Evolutionary conservation across 2,329 filamentous ascomycete species (phyloP), one percentile per base, ranked within the genome.

Genomic region (Pochonia chlamydosporia): DNA sequence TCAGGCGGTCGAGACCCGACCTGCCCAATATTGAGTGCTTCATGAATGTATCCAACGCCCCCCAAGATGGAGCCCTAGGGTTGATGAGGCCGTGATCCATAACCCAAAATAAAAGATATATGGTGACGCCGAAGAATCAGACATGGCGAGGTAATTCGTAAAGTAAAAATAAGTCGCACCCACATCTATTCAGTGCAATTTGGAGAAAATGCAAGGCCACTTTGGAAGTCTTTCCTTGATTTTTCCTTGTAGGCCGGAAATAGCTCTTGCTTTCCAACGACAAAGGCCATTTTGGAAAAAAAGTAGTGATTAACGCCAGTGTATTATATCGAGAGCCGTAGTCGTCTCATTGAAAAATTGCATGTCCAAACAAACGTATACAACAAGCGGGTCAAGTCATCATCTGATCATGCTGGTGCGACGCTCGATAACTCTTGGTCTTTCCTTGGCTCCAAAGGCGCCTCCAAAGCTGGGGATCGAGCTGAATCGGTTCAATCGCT

Each of bases 401-500:
- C 54, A 67, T 57, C 64, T 62, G 45, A 66, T 61, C 59, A 64
- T 65, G 61, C 66, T 70, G 49, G 64, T 59, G 51, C 71, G 65
- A 64, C 73, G 73, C 52, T 75, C 67, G 21, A 65, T 56, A 11
- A 62, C 55, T 23, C 60, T 54, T 18, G 61, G 56, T 52, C 56
- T 61, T 45, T 66, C 62, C 63, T 67, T 67, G 40, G 40, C 40
- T 11, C 54, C 49, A 10, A 70, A 72, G 31, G 49, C 52, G 39
- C 59, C 54, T 18, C 74, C 73, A 47, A 81, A 80, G 40, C 73
- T 72, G 3, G 78, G 72, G 65, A 81, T 78, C 23, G 74, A 74
- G 50, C 74, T 78, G 65, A 78, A 74, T 44, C 78, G 69, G 65
- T 76, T 75, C 56, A 77, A 52, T 48, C 69, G 67, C 69, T 78